Evolutionary conservation across 2,329 filamentous ascomycete species (phyloP), one percentile per base, ranked within the genome.

Genomic region (Xylariaceae sp.): DNA sequence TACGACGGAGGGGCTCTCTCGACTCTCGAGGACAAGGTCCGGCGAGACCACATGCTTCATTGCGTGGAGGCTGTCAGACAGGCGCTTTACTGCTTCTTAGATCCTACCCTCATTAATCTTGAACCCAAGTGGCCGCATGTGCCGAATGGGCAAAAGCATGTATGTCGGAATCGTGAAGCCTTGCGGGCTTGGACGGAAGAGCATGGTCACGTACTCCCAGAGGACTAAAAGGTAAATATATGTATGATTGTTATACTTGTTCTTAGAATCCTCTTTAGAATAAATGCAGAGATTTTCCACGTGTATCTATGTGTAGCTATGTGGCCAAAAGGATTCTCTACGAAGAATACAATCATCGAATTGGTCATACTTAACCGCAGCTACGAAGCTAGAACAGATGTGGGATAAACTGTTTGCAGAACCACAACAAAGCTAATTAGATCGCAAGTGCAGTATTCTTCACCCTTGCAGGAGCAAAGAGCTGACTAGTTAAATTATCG

Each of bases 161-260:
- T 48, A 21, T 48, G 44, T 39, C 44, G 44, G 13, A 48, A 48
- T 48, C 44, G 44, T 13, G 11, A 48, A 30, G 44, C 44, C 15
- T n/a, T 46, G 43, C n/a, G 43, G 21, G 32, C 30, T 36, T 46
- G 43, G 43, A 46, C 43, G 6, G 43, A 46, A 7, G 30, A 27
- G 43, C 43, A 46, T 26, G 32, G 43, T 7, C 32, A 46, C 15
- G 4, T 16, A 7, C 43, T 46, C 30, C 43, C 43, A 3, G 9
- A 37, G 1, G 15, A 21, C n/a, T 46, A 11, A 46, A 11, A 46
- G 10, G 9, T 16, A n/a, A n/a, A n/a, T n/a, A n/a, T 16, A 13
- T 13, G n/a, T 10, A 11, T 29, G 21, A 42, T 29, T 20, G 21
- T 20, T 42, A 29, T 13, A 29, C 7, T n/a, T n/a, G n/a, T n/a